Conservation (phyloP, 805 yeast species). For the Barnettozyma pratensis region DNA sequence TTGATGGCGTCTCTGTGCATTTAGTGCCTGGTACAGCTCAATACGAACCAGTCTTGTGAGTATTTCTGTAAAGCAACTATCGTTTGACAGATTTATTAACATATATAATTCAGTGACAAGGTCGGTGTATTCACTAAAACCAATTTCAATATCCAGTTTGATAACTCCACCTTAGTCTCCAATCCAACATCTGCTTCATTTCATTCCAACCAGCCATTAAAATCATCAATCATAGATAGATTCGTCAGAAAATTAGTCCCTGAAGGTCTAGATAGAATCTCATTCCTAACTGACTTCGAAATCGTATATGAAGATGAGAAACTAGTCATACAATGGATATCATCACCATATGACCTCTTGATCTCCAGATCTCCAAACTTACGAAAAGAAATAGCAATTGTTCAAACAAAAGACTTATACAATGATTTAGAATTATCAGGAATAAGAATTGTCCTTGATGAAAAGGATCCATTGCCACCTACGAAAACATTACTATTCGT, state of each 20-base stretch:
- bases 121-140: slow-evolving; percentile 13
- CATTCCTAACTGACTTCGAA: slow-evolving; percentile 19
- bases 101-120: slow-evolving; percentile 5
- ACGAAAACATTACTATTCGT: slow-evolving; percentile 20
- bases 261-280: slow-evolving; percentile 14
- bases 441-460: slow-evolving; percentile 14
- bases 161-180: slow-evolving; percentile 12
- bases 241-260: slow-evolving; percentile 13
- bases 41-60: slow-evolving; percentile 17
- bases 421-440: slow-evolving; percentile 22
- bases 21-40: slow-evolving; percentile 16
- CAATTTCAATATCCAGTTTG: slow-evolving; percentile 13
- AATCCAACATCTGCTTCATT: slow-evolving; percentile 21
- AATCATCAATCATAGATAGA: slow-evolving; percentile 15
- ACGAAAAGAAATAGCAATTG: slow-evolving; percentile 22
- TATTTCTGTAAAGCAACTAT: too few relatives aligned
- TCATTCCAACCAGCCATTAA: slow-evolving; percentile 11
- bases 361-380: slow-evolving; percentile 8
- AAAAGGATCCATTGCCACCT: slow-evolving; percentile 16
- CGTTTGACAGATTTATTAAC: too few relatives aligned
- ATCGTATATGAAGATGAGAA: slow-evolving; percentile 11
- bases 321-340: slow-evolving; percentile 16
- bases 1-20: slow-evolving; percentile 16
- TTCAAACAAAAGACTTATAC: slow-evolving; percentile 12
- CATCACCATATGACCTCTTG: slow-evolving; percentile 16